Evolutionary conservation across 2,329 filamentous ascomycete genomes (phyloP), one percentile per base, ranked within the genome.

Genomic region (Aspergillus ibericus): DNA sequence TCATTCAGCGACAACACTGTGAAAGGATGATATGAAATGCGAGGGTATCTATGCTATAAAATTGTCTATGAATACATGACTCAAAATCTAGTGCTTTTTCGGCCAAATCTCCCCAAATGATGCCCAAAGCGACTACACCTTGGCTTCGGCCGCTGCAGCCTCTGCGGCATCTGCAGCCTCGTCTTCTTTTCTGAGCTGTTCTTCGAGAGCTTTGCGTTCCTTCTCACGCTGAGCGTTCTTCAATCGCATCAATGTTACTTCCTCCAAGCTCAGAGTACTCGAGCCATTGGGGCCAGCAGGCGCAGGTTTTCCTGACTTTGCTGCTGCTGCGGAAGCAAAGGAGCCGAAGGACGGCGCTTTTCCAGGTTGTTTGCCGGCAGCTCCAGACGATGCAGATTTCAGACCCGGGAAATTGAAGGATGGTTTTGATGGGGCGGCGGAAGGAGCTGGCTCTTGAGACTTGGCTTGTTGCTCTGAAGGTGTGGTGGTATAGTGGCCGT

Each of bases 181-280:
- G 42, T 83, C 82, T 61, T 80, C 78, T 64, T 77, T 78, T 44
- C 75, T 69, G 55, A 83, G 77, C 62, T 86, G 79, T 53, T 84
- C 83, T 60, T 83, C 83, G 12, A 83, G 61, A 32, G 78, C 77
- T 64, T 77, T 79, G 57, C 78, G 80, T 69, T 86, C 83, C 22
- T 80, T 78, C 64, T 78, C 77, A 40, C 77, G 79, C 69, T 86
- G 83, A 1, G 83, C 83, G 56, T 81, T 84, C 63, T 82, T 82
- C 40, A 87, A 63, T 56, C 83, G 78, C 59, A 83, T 85, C 75
- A 86, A 78, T 1, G 82, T 85, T 52, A 77, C 60, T 46, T 80
- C 78, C 61, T 80, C 72, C n/a, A 80, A 60, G 55, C 73, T 80
- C 10, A 75, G 76, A 36, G 69, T 70, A 18, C 69, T 72, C 5